Evolutionary conservation across 768 basidiomycete species (phyloP).

Genomic region (Calocybe gangraenosa): DNA sequence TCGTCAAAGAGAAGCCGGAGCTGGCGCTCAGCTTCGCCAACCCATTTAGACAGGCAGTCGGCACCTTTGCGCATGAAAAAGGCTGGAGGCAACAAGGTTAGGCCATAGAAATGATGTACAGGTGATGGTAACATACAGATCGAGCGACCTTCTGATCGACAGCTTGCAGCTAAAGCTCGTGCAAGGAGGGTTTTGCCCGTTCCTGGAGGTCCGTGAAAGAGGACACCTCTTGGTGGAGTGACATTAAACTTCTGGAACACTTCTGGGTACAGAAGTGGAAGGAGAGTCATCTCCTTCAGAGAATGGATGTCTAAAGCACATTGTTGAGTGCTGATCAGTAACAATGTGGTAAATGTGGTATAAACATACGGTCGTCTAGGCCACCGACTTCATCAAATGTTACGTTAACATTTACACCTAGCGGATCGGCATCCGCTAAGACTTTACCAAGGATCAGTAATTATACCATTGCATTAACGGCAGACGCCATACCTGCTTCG

Average conservation of each 20-base stretch:
- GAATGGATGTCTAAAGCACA: constrained; percentile 78
- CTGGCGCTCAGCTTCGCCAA: constrained; percentile 97
- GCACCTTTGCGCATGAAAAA: constrained; percentile 99
- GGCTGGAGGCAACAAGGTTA: constrained; percentile 40
- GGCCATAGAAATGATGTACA: neutral
- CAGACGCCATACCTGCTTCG: constrained; percentile 54
- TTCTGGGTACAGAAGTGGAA: constrained; percentile 94
- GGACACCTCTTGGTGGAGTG: constrained; percentile 92
- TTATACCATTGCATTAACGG: no score
- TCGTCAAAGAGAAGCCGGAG: constrained; percentile 94
- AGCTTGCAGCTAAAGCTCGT: constrained; percentile 90
- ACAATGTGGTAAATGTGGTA: neutral
- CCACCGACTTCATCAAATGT: constrained; percentile 98
- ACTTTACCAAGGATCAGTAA: constrained; percentile 39
- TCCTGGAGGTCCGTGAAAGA: constrained; percentile 99
- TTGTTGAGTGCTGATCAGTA: neutral
- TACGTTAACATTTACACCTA: constrained; percentile 89
- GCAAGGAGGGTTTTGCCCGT: constrained; percentile 96
- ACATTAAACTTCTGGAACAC: constrained; percentile 92
- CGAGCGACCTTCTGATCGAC: constrained; percentile 78
- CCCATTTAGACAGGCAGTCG: constrained; percentile 98
- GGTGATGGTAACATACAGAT: constrained; percentile 60
- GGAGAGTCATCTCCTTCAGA: constrained; percentile 96
- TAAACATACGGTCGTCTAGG: constrained; percentile 78
- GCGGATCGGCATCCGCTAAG: constrained; percentile 91